Percentiles rank a stretch among this genome's conserved stretches.
phyloP scores from a whole-genome alignment of 164 flowering plant species.

The Vitis rotundifolia region DNA sequence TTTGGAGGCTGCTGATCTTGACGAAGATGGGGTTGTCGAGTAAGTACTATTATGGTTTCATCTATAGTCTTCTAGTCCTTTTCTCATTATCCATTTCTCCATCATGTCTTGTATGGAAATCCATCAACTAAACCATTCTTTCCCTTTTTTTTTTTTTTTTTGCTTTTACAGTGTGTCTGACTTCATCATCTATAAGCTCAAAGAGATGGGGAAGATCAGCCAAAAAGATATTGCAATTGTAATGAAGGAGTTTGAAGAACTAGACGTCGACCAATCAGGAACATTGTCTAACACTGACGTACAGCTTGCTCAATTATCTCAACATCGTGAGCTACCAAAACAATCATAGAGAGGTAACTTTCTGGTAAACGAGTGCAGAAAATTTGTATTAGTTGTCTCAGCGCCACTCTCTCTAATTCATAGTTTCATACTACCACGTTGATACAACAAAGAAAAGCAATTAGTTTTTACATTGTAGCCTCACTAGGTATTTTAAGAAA shows the following conservation, averaged over 20 bases:
- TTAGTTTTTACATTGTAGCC: too few relatives aligned
- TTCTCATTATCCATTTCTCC: background rate
- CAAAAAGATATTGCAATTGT: slow-evolving; percentile 63
- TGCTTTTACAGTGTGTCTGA: slow-evolving; percentile 58
- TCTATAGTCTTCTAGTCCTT: background rate
- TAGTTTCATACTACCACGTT: too few relatives aligned
- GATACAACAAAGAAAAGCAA: too few relatives aligned
- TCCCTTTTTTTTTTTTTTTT: background rate
- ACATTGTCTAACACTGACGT: slow-evolving; percentile 66
- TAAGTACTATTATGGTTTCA: slow-evolving; percentile 19
- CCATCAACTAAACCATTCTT: background rate
- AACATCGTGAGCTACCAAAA: background rate
- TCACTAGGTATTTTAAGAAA: too few relatives aligned
- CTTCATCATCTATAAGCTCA: slow-evolving; percentile 72
- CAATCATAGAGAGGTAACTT: background rate
- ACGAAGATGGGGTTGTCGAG: slow-evolving; percentile 66
- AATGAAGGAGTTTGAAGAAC: slow-evolving; percentile 73
- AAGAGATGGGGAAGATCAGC: slow-evolving; percentile 89
- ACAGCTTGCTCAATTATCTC: slow-evolving; percentile 39
- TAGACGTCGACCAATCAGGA: slow-evolving; percentile 85
- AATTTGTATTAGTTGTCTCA: too few relatives aligned
- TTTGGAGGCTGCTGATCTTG: slow-evolving; percentile 88
- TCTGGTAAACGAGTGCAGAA: background rate
- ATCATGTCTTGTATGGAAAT: too few relatives aligned
- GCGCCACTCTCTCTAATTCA: too few relatives aligned